phyloP scores from a whole-genome alignment of 305 asterid species.

The Nicotiana rustica region DNA sequence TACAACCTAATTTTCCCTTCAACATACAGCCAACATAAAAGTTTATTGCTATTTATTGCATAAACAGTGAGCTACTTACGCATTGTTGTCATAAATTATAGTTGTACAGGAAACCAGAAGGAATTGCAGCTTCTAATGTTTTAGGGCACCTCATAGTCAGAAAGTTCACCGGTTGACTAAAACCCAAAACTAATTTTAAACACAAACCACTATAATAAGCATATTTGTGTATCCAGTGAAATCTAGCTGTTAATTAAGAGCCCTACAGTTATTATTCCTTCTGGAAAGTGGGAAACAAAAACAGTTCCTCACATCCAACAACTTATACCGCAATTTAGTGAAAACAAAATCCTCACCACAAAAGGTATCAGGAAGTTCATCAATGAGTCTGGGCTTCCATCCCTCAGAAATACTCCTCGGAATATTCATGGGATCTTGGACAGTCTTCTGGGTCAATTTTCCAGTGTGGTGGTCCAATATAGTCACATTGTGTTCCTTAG shows the following conservation, averaged over 20 bases:
- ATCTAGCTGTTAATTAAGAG: not conserved
- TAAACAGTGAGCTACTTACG: not conserved
- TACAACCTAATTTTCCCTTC: not conserved
- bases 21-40: not conserved
- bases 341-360: slow-evolving; percentile 60
- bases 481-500: slow-evolving; percentile 72
- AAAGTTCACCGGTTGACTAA: not conserved
- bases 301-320: not conserved
- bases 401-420: slow-evolving; percentile 71
- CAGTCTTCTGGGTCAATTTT: slow-evolving; percentile 50
- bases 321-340: not conserved
- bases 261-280: not conserved
- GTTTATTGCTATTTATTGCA: not conserved
- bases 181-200: not conserved
- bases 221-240: not conserved
- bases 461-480: slow-evolving; percentile 71
- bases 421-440: slow-evolving; percentile 75
- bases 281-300: not conserved
- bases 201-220: not conserved
- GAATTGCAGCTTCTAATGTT: not conserved
- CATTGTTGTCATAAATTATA: not conserved
- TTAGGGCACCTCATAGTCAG: not conserved
- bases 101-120: not conserved
- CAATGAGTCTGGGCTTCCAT: slow-evolving; percentile 71
- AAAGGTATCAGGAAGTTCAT: slow-evolving; percentile 81